Percentiles rank a stretch among this genome's conserved stretches.
Evolutionary conservation across 805 yeast species (phyloP).

Genomic region (Metschnikowia continentalis): DNA sequence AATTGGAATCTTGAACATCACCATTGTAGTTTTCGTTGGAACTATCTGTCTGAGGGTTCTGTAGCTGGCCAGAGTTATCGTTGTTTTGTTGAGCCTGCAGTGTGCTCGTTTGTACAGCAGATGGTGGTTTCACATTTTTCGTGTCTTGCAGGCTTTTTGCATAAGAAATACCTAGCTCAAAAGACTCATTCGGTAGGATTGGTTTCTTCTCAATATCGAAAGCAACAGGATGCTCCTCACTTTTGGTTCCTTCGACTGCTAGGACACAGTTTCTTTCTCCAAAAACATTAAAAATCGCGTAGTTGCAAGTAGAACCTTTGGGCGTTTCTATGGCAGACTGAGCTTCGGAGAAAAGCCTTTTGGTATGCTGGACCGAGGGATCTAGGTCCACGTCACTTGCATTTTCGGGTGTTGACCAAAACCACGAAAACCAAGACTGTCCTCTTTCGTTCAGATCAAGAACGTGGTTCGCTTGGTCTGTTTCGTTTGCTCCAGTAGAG

Average conservation of each 20-base stretch:
- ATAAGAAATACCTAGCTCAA: slow-evolving; percentile 19
- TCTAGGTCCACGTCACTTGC: slow-evolving; percentile 13
- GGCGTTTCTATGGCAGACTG: slow-evolving; percentile 30
- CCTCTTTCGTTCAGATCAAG: background rate
- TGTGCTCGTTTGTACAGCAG: background rate
- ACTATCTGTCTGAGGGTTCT: background rate
- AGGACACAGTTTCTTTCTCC: slow-evolving; percentile 19
- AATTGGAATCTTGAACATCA: background rate
- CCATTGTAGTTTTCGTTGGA: background rate
- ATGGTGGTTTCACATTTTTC: background rate
- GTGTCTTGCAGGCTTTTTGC: background rate
- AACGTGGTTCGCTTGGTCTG: background rate
- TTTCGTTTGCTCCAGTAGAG: background rate
- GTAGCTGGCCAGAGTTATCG: background rate
- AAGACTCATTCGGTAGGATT: slow-evolving; percentile 31
- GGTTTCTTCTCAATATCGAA: slow-evolving; percentile 31
- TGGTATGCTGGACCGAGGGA: slow-evolving; percentile 8
- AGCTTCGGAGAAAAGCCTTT: slow-evolving; percentile 29
- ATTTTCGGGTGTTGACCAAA: slow-evolving; percentile 9
- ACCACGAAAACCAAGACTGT: slow-evolving; percentile 7
- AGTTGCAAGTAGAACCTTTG: slow-evolving; percentile 26
- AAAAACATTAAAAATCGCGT: slow-evolving; percentile 26
- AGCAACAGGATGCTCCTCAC: slow-evolving; percentile 32
- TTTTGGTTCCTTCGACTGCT: slow-evolving; percentile 32
- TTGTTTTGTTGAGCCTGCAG: background rate